These are phyloP conservation scores for Sesbania bispinosa DNA, from an alignment of 306 rosid genomes.

Conservation along the genomic window DNA sequence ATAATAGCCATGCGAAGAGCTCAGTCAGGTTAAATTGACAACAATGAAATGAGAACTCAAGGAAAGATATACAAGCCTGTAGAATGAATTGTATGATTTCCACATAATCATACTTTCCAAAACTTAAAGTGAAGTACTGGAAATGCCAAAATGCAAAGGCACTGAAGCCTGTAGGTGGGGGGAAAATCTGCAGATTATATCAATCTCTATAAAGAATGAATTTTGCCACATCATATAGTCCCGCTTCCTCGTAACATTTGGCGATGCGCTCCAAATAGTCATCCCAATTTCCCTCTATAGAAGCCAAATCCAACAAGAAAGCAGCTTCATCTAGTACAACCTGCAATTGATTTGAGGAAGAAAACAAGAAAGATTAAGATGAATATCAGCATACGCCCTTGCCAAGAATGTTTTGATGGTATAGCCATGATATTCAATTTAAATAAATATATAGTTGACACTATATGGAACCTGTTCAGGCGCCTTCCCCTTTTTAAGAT, in stretches of 20 bases:
- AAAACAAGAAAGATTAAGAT: slow-evolving; percentile 8
- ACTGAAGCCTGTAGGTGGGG: neutral
- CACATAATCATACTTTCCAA: neutral
- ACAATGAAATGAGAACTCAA: slow-evolving; percentile 4
- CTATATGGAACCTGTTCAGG: slow-evolving; percentile 62
- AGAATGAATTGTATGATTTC: neutral
- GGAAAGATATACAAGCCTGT: neutral
- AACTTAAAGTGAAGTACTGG: slow-evolving; percentile 25
- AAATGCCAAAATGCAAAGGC: neutral
- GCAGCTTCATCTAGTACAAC: slow-evolving; percentile 93
- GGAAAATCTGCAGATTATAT: neutral
- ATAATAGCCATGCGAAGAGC: neutral
- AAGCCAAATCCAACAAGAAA: slow-evolving; percentile 84
- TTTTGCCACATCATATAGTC: slow-evolving; percentile 64
- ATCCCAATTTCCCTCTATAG: slow-evolving; percentile 90
- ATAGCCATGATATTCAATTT: neutral
- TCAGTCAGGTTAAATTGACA: neutral
- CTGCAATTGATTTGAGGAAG: slow-evolving; percentile 36
- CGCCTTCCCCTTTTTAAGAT: slow-evolving; percentile 81
- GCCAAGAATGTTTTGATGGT: neutral
- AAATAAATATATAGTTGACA: neutral
- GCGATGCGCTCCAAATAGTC: slow-evolving; percentile 62
- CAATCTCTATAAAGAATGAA: slow-evolving; percentile 63
- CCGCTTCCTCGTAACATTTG: slow-evolving; percentile 73
- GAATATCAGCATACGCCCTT: neutral